Evolutionary conservation across 2,329 filamentous ascomycete genomes (phyloP).

Genomic region (Diplodia intermedia): DNA sequence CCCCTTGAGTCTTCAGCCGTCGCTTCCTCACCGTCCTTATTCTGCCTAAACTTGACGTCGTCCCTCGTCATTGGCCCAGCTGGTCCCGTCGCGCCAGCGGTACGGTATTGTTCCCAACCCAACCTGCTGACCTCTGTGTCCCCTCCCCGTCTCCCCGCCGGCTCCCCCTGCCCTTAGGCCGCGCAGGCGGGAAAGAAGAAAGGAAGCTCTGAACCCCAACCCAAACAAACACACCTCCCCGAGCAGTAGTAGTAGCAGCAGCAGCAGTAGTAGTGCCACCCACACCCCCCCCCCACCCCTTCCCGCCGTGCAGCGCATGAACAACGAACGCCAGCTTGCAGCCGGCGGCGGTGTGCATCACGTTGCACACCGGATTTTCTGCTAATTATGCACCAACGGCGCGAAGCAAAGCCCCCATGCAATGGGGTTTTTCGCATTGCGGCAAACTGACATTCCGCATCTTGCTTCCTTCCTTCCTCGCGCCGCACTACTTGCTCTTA

Average conservation of each 20-base stretch:
- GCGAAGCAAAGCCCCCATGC: background rate
- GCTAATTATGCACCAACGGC: background rate
- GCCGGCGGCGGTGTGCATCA: background rate
- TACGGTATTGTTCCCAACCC: background rate
- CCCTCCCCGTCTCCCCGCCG: background rate
- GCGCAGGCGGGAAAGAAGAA: background rate
- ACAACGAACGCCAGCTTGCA: background rate
- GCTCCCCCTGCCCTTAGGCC: background rate
- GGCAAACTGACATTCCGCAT: background rate
- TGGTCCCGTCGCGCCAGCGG: background rate
- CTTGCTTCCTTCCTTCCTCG: too few species aligned
- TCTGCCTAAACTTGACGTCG: conserved; percentile 14
- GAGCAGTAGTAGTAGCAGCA: background rate
- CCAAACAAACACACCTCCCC: background rate
- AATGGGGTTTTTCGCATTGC: background rate
- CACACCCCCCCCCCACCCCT: background rate
- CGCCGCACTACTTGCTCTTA: too few species aligned
- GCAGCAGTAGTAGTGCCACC: too few species aligned
- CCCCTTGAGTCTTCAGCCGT: background rate
- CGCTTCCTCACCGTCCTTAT: background rate
- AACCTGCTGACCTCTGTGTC: background rate
- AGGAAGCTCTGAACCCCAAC: background rate
- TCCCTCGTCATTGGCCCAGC: background rate
- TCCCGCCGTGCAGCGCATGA: background rate
- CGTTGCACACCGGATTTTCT: background rate